Conservation (phyloP, 2,329 filamentous ascomycete genomes). For the Chaetomiaceae sp. region DNA sequence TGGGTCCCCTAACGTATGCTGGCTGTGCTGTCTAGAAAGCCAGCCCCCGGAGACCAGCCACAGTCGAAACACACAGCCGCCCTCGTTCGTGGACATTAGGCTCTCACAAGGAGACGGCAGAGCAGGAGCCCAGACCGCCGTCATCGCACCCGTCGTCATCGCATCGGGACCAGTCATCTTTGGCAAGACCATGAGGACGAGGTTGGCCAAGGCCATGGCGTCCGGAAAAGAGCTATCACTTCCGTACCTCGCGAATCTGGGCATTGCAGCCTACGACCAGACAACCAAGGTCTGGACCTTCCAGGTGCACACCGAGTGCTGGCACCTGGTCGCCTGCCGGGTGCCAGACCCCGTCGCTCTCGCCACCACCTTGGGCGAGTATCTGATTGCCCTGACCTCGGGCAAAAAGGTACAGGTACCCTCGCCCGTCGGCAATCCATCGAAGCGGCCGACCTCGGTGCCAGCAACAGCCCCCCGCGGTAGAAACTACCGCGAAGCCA, state of each 20-base stretch:
- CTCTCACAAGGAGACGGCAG: not conserved
- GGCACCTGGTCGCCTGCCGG: constrained; percentile 12
- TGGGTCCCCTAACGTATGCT: constrained; percentile 11
- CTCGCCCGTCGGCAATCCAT: not conserved
- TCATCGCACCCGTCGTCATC: not conserved
- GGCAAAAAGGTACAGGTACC: not conserved
- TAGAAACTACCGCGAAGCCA: not conserved
- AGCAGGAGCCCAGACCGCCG: not conserved
- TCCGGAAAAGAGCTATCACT: not conserved
- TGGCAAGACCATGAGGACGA: no score
- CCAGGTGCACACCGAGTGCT: constrained; percentile 18
- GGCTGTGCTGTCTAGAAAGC: constrained; percentile 17
- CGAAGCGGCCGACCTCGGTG: not conserved
- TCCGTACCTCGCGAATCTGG: not conserved
- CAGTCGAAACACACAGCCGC: not conserved
- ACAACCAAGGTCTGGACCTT: constrained; percentile 11
- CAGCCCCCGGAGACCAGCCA: constrained; percentile 2
- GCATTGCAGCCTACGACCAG: not conserved
- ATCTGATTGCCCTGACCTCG: constrained; percentile 14
- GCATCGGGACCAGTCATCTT: no score
- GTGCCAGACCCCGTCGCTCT: not conserved
- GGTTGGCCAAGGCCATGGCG: no score
- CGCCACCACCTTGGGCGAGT: constrained; percentile 12
- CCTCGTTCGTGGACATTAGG: constrained; percentile 12
- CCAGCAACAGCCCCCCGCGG: not conserved